Evolutionary conservation across 2,329 filamentous ascomycete genomes (phyloP).

Genomic region (Fusarium zealandicum): DNA sequence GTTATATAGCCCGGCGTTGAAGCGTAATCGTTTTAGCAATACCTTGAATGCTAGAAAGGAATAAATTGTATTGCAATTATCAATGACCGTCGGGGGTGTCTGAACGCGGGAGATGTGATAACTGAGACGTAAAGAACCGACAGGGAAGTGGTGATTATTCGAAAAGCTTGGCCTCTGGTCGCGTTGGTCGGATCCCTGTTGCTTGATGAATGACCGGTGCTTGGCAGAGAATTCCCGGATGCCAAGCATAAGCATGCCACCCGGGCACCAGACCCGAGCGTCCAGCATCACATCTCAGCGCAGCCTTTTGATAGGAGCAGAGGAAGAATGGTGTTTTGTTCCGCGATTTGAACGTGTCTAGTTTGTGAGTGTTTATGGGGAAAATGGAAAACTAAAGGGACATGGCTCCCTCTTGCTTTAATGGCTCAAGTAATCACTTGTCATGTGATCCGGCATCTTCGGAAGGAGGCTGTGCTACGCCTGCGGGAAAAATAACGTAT

Average conservation of each 20-base stretch:
- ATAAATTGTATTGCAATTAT: neutral
- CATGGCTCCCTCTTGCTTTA: neutral
- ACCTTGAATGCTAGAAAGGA: slow-evolving; percentile 1
- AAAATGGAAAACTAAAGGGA: no score
- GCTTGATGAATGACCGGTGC: neutral
- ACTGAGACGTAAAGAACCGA: slow-evolving; percentile 1
- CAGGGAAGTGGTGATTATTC: slow-evolving; percentile 7
- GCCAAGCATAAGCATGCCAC: neutral
- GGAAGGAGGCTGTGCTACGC: neutral
- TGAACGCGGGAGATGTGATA: slow-evolving; percentile 1
- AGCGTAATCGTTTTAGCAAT: slow-evolving; percentile 5
- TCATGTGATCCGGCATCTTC: neutral
- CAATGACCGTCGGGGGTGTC: neutral
- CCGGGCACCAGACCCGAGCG: neutral
- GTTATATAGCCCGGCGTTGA: slow-evolving; percentile 18
- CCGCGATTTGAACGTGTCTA: neutral
- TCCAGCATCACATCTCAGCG: neutral
- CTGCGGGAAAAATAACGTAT: neutral
- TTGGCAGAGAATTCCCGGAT: slow-evolving; percentile 4
- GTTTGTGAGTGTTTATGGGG: neutral
- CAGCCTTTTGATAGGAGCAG: neutral
- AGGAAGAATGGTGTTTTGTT: neutral
- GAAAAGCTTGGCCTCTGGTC: slow-evolving; percentile 21
- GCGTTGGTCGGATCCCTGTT: neutral
- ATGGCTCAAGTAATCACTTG: neutral